These are phyloP conservation scores for Cerrena zonata DNA, from an alignment of 1,284 basidiomycete genomes.

Conservation along the genomic window DNA sequence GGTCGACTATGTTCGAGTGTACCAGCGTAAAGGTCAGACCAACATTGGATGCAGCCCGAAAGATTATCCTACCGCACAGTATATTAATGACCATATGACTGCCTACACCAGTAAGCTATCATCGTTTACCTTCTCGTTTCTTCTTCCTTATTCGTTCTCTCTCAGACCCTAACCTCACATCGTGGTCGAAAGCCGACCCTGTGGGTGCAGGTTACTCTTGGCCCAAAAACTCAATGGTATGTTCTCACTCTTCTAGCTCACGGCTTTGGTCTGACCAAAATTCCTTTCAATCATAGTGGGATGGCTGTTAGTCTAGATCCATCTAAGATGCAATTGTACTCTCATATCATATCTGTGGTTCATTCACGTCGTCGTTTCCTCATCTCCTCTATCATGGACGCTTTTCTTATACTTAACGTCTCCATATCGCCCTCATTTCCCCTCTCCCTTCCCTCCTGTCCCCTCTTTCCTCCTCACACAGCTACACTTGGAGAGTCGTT, in stretches of 20 bases:
- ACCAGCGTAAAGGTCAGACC: slow-evolving; percentile 38
- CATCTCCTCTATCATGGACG: slow-evolving; percentile 4
- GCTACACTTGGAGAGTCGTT: too few species aligned
- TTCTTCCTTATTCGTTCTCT: neutral
- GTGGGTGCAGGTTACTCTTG: slow-evolving; percentile 25
- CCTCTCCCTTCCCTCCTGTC: slow-evolving; percentile 1
- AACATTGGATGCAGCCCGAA: slow-evolving; percentile 55
- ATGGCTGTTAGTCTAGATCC: slow-evolving; percentile 9
- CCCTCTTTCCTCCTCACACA: too few species aligned
- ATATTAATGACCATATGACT: slow-evolving; percentile 33
- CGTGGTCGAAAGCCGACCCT: slow-evolving; percentile 20
- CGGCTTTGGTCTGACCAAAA: neutral
- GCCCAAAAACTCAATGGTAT: slow-evolving; percentile 27
- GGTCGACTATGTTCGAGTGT: slow-evolving; percentile 61
- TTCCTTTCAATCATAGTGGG: neutral
- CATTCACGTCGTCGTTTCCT: slow-evolving; percentile 1
- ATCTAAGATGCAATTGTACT: slow-evolving; percentile 8
- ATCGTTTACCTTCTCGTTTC: neutral
- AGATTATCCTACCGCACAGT: slow-evolving; percentile 47
- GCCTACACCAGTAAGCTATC: slow-evolving; percentile 30
- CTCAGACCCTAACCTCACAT: slow-evolving; percentile 25
- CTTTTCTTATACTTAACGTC: neutral
- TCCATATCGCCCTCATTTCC: neutral
- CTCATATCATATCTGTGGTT: slow-evolving; percentile 7
- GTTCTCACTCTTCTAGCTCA: slow-evolving; percentile 2